Base-by-base conservation (phyloP, 306 rosid genomes). In the Quercus suber region DNA sequence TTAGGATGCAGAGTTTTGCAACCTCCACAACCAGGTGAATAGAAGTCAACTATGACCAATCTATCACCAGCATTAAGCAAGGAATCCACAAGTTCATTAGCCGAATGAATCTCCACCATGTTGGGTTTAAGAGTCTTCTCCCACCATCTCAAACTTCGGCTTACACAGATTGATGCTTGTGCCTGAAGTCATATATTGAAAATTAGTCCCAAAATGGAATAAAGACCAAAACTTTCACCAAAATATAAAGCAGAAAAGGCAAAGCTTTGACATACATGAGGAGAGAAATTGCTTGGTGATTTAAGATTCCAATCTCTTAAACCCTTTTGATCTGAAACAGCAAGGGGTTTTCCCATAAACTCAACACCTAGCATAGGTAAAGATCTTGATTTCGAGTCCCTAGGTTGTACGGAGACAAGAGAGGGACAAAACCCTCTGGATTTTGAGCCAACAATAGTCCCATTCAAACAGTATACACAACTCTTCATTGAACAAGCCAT, bases 21-120 rank as follows among this genome's bases (percentile, higher is more conserved):
- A 31, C 97, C 98, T 69, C 98, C 98, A 85, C 98, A 94, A 55
- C 91, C 94, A 77, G 98, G 96, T 51, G 97, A 94, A 81, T 89
- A 92, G 71, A 94, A 94, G 59, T 92, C 88, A 55, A 92, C 84
- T 19, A 94, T 87, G 70, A 89, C 98, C 86, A 94, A 82, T 59
- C 90, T 79, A 79, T 92, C 97, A 33, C 93, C 98, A 75, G 94
- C 98, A 8, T 78, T 82, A 67, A 83, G 74, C 88, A 94, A 80
- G 28, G 85, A 84, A 79, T 84, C 78, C 15, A 90, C 89, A 7
- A 94, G 87, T 64, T 91, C 89, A 83, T 90, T 89, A 0, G 95
- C 92, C 43, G 97, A 89, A 71, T 81, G 85, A 83, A 94, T 88
- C 89, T 90, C 93, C 77, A 85, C 76, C 97, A 94, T 90, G 70